Evolutionary conservation across 1,284 basidiomycete genomes (phyloP).

Genomic region (Cerioporus squamosus): DNA sequence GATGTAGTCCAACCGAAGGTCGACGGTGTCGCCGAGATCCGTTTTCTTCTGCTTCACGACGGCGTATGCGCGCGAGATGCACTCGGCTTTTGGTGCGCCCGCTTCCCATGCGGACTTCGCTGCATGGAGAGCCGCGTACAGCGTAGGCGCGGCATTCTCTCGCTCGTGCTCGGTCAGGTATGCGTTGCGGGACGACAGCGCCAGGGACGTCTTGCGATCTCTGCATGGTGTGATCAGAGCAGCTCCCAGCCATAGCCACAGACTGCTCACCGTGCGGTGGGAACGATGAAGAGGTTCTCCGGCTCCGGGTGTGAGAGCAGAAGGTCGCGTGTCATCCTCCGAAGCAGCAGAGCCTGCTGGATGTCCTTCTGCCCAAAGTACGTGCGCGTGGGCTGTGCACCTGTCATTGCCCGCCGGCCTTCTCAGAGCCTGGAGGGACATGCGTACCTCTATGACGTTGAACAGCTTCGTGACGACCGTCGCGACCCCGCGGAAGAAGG

Average conservation of each 20-base stretch:
- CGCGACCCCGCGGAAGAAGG: constrained; percentile 95
- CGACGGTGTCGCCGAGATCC: constrained; percentile 44
- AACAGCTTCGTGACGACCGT: constrained; percentile 97
- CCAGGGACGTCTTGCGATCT: constrained; percentile 66
- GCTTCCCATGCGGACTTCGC: constrained; percentile 60
- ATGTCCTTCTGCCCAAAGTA: constrained; percentile 99
- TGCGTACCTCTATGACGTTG: constrained; percentile 82
- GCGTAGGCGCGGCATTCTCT: constrained; percentile 63
- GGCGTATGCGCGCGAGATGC: constrained; percentile 49
- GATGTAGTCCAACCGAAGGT: constrained; percentile 82
- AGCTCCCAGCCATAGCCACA: constrained; percentile 3
- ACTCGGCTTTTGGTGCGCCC: constrained; percentile 56
- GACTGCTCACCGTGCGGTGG: constrained; percentile 68
- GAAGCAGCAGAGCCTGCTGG: constrained; percentile 90
- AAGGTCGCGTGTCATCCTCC: constrained; percentile 84
- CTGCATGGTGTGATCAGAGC: constrained; percentile 8
- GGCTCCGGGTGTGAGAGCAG: constrained; percentile 78
- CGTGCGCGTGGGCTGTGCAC: constrained; percentile 78
- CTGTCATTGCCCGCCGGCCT: not conserved
- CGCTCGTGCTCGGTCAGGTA: constrained; percentile 78
- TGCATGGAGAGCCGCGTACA: constrained; percentile 71
- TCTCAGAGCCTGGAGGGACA: not conserved
- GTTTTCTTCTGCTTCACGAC: constrained; percentile 40
- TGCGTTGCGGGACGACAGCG: constrained; percentile 90
- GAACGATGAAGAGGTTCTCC: constrained; percentile 78